phyloP scores from a whole-genome alignment of 208 protist species.

The Leishmania martiniquensis region DNA sequence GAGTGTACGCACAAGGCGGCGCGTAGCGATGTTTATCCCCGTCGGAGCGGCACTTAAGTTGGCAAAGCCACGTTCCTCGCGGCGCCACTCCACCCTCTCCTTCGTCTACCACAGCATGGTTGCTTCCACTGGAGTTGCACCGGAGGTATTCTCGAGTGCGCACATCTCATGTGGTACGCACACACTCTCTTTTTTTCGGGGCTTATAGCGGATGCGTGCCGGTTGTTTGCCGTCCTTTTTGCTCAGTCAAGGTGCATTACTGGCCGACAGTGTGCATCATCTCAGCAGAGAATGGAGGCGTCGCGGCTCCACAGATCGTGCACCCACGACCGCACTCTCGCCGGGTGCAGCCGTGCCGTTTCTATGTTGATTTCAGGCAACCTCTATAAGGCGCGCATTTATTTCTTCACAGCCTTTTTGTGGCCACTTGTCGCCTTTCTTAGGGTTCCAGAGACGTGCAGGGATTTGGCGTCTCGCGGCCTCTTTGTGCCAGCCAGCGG shows the following conservation, averaged over 20 bases:
- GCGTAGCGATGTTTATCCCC: background rate
- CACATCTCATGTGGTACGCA: background rate
- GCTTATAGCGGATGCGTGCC: no score
- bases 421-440: slow-evolving; percentile 58
- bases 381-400: slow-evolving; percentile 7
- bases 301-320: background rate
- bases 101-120: background rate
- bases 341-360: background rate
- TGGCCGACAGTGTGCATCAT: background rate
- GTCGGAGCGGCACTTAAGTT: background rate
- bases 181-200: background rate
- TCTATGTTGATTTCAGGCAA: background rate
- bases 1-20: background rate
- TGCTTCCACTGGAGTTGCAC: background rate
- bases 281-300: background rate
- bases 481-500: slow-evolving; percentile 52
- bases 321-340: background rate
- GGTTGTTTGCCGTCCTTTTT: background rate
- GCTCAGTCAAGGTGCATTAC: background rate
- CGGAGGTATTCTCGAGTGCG: no score
- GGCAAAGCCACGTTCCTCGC: background rate
- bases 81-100: background rate
- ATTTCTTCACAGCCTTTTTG: slow-evolving; percentile 91
- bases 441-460: slow-evolving; percentile 69
- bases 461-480: slow-evolving; percentile 36